Evolutionary conservation across 73 alveolate species (phyloP).

Genomic region (Strombidium stylifer): DNA sequence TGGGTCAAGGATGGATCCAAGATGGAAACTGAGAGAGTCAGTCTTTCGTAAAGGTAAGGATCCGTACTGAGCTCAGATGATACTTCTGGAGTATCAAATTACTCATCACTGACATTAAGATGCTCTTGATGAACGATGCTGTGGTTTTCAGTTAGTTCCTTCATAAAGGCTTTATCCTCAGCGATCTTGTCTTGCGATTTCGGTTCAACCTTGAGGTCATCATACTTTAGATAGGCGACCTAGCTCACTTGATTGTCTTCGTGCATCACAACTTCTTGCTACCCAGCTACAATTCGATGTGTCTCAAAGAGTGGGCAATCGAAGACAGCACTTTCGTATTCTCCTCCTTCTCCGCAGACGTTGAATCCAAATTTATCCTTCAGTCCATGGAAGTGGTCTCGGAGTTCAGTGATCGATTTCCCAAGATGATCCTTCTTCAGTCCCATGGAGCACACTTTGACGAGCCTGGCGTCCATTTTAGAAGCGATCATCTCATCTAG

Average conservation of each 20-base stretch:
- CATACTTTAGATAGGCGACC: conserved; percentile 43
- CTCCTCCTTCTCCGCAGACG: conserved; percentile 99
- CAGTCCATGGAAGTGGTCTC: conserved; percentile 63
- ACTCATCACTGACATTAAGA: background rate
- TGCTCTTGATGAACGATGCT: background rate
- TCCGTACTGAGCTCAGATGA: no score
- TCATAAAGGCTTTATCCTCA: background rate
- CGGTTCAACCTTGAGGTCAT: conserved; percentile 33
- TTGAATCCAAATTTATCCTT: conserved; percentile 84
- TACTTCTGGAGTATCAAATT: no score
- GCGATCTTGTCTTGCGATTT: conserved; percentile 27
- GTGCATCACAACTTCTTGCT: conserved; percentile 58
- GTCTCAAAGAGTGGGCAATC: conserved; percentile 91
- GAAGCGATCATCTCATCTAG: conserved; percentile 89
- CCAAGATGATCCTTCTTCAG: conserved; percentile 68
- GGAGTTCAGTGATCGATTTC: conserved; percentile 46
- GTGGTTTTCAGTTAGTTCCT: background rate
- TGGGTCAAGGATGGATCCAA: no score
- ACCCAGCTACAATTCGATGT: conserved; percentile 42
- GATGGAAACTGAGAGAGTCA: no score
- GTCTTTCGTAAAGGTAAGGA: no score
- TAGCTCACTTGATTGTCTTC: conserved; percentile 63
- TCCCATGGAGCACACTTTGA: conserved; percentile 94
- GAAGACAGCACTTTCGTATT: conserved; percentile 90
- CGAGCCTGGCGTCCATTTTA: conserved; percentile 85